A percentile compares a stretch with the other conserved stretches of the same genome.
Evolutionary conservation across 306 rosid genomes (phyloP).

Genomic region (Ochetophila trinervis): DNA sequence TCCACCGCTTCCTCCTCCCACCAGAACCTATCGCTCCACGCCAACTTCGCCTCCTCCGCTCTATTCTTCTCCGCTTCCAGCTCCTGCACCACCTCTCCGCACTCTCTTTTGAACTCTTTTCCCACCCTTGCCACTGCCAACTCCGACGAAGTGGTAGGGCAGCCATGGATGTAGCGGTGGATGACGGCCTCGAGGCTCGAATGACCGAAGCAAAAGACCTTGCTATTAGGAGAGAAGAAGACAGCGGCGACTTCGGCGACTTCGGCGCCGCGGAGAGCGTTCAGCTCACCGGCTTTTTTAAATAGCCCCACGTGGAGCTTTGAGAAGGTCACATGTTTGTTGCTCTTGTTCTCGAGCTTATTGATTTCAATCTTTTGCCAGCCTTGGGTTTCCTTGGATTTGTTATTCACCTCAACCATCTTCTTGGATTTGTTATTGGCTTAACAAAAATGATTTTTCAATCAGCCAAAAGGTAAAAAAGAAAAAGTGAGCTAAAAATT

Average conservation of each 20-base stretch:
- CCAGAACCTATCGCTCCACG: no score
- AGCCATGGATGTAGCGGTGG: constrained; percentile 23
- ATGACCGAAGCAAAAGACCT: constrained; percentile 40
- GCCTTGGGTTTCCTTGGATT: constrained; percentile 18
- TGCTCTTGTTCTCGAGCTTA: constrained; percentile 28
- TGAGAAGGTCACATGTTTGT: constrained; percentile 53
- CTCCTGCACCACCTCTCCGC: no score
- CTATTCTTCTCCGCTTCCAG: no score
- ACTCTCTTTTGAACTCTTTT: constrained; percentile 22
- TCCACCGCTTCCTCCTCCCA: no score
- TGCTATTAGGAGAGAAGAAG: constrained; percentile 43
- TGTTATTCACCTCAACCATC: no score
- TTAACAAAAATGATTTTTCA: no score
- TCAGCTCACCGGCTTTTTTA: constrained; percentile 56
- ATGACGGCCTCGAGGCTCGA: constrained; percentile 32
- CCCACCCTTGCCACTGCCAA: neutral
- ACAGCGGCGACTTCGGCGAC: constrained; percentile 35
- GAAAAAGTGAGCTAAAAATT: no score
- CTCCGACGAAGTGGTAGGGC: neutral
- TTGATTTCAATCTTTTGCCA: constrained; percentile 52
- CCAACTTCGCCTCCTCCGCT: no score
- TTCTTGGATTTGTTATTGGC: no score
- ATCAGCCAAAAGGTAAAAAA: no score
- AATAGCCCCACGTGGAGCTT: constrained; percentile 46
- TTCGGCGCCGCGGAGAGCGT: constrained; percentile 37